Base-by-base conservation (phyloP, 768 basidiomycete species). In the Mycena metata region DNA sequence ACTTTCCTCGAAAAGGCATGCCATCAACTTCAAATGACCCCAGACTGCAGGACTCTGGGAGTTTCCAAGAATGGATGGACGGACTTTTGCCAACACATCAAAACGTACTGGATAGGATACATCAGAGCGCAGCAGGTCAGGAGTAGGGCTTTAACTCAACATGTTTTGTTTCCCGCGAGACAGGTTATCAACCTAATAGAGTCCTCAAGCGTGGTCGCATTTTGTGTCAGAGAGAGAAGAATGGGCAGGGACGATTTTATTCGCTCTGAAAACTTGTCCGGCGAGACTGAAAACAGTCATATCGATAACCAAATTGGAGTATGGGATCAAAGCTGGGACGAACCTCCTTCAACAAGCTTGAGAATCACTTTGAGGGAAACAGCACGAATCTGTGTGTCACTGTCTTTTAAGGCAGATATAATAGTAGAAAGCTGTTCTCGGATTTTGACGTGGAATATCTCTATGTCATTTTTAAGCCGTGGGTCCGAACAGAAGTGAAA, bases 11-110 rank as follows among this genome's bases (percentile, higher is more conserved):
- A 64, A 57, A 16, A 64, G 54, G 35, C 43, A 24, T 39, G 43
- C 15, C 11, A 64, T 56, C 23, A 64, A 33, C 19, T 23, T 33
- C 45, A 64, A 16, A 30, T 64, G 63, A 3, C 63, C 63, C 54
- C 63, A 64, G 23, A 36, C 24, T 19, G 50, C 41, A 2, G 16
- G 52, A 19, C 19, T 47, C 45, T 5, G 62, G n/a, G 45, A 5
- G 30, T 24, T 33, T 0, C 21, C 42, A 12, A 33, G 54, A 39
- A 54, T 33, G 2, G 41, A 11, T 10, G 54, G 46, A 5, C 35
- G 54, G 3, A 64, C 49, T 24, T 55, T 57, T 3, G 63, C 6
- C 21, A 64, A 26, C 21, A 64, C 35, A 2, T 46, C 36, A 1
- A 55, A 16, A 35, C 54, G 55, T 43, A 52, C 61, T 63, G 26